These are phyloP conservation scores for Akebia trifoliata DNA, from an alignment of 164 flowering plant genomes.

Conservation along the genomic window DNA sequence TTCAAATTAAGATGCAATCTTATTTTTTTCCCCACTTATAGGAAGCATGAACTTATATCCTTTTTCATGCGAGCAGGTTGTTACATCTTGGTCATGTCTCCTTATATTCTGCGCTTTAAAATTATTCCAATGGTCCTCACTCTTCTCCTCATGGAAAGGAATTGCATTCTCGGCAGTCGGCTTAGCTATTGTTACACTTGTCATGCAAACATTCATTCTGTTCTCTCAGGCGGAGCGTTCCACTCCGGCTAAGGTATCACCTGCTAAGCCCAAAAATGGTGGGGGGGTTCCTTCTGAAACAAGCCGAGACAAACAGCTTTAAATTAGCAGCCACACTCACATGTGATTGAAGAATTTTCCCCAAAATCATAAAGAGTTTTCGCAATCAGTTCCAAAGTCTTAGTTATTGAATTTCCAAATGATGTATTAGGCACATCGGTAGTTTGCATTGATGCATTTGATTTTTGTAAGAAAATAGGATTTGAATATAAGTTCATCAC, in stretches of 20 bases:
- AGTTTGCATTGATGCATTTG: too few relatives aligned
- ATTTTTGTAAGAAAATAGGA: slow-evolving; percentile 3
- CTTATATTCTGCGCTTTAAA: slow-evolving; percentile 29
- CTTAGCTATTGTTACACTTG: slow-evolving; percentile 40
- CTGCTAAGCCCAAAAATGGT: slow-evolving; percentile 17
- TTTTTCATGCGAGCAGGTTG: slow-evolving; percentile 36
- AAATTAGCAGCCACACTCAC: background rate
- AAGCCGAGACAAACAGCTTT: slow-evolving; percentile 17
- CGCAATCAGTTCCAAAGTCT: too few relatives aligned
- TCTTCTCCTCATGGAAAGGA: slow-evolving; percentile 64
- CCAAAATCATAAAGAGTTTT: too few relatives aligned
- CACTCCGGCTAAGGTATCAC: slow-evolving; percentile 29
- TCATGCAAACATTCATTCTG: slow-evolving; percentile 63
- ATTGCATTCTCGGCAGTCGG: slow-evolving; percentile 34
- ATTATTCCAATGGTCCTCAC: slow-evolving; percentile 38
- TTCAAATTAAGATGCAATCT: background rate
- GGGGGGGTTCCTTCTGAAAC: slow-evolving; percentile 18
- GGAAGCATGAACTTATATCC: background rate
- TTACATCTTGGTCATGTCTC: slow-evolving; percentile 43
- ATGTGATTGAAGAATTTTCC: background rate
- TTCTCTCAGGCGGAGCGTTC: slow-evolving; percentile 65
- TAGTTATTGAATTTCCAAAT: too few relatives aligned
- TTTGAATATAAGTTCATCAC: too few relatives aligned
- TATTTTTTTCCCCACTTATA: background rate
- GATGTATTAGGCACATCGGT: too few relatives aligned